phyloP scores from a whole-genome alignment of 2,329 filamentous ascomycete species.

The Pestalotiopsis sp. region DNA sequence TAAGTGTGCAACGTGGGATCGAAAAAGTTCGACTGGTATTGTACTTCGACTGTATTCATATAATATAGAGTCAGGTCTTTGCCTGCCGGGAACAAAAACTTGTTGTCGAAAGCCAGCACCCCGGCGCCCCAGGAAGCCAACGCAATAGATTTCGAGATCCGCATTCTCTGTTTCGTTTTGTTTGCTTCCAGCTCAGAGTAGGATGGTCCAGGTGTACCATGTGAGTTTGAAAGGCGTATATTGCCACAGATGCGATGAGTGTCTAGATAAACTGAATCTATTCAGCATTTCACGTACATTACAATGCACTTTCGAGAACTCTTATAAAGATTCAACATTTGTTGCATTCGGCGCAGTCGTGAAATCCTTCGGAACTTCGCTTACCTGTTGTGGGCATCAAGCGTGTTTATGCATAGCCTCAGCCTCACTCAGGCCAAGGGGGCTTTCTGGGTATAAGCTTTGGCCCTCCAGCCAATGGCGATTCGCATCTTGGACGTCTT shows the following conservation, averaged over 20 bases:
- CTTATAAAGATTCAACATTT: background rate
- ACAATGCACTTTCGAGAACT: background rate
- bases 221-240: no score
- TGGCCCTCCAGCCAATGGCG: background rate
- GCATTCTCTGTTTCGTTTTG: background rate
- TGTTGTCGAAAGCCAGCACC: background rate
- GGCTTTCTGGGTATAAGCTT: background rate
- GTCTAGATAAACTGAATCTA: background rate
- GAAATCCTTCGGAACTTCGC: slow-evolving; percentile 1
- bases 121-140: background rate
- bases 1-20: background rate
- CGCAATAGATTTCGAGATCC: background rate
- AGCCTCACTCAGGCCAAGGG: background rate
- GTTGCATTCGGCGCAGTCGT: background rate
- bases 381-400: background rate
- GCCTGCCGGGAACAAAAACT: background rate
- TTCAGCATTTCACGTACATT: background rate
- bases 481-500: background rate
- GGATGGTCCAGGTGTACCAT: no score
- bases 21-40: slow-evolving; percentile 1
- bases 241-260: no score
- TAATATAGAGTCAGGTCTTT: background rate
- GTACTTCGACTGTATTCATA: slow-evolving; percentile 2
- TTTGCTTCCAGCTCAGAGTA: no score
- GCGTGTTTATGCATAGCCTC: background rate